Evolutionary conservation across 495 filamentous ascomycete genomes (phyloP), one percentile per base, ranked within the genome.

Genomic region (Barbatosphaeria neglecta): DNA sequence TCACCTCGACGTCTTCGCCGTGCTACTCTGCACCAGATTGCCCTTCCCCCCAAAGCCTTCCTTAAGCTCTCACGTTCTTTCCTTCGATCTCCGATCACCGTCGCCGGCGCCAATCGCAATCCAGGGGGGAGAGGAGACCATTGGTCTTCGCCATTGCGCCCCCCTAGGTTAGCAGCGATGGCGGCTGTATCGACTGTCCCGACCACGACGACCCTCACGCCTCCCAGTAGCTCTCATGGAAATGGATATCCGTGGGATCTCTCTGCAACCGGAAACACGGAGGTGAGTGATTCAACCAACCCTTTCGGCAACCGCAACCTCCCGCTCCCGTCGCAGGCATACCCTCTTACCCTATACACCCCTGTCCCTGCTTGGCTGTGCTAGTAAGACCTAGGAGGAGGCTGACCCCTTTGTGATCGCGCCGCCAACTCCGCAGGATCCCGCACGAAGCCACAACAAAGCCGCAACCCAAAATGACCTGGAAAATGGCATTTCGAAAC

Each of bases 241-340:
- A 65, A 63, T 25, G 61, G 59, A 42, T 65, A 63, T 41, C 54
- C 69, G 45, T 81, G 78, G 78, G 70, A 72, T 48, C 69, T 72
- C 50, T 53, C 68, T 41, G 57, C 70, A 27, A 52, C 59, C 16
- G 44, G 54, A 19, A 54, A 62, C 35, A 45, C 60, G 53, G 64
- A 71, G 54, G 67, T 70, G 43, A 61, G 66, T 51, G 39, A 8
- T 17, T 22, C 23, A 37, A 33, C 37, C 37, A 27, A 43, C 20
- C 27, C 18, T 43, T 25, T 18, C 35, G 19, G 41, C n/a, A 7
- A 24, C 27, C 38, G 10, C 22, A 7, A 6, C 22, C 15, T 22
- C 18, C 7, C 38, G 17, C 38, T 11, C 39, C 15, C 10, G 37
- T n/a, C n/a, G n/a, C n/a, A n/a, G n/a, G n/a, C n/a, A n/a, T n/a